Conservation (phyloP, 495 filamentous ascomycete genomes). For the Tuber borchii region DNA sequence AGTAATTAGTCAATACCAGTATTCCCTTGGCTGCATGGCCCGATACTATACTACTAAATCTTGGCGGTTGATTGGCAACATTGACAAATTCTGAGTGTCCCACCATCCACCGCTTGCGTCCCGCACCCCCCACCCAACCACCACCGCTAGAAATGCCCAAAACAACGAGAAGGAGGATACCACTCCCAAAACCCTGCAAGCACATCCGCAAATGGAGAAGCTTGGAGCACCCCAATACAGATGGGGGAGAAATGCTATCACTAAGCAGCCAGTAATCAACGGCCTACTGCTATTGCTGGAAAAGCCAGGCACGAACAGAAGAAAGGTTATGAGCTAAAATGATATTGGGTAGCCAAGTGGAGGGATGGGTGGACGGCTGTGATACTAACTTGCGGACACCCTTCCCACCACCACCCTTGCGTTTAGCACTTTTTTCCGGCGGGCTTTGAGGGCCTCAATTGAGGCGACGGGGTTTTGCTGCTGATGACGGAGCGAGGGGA, state of each 20-base stretch:
- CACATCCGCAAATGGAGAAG: conserved; percentile 8
- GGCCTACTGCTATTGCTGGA: conserved; percentile 4
- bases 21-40: conserved; percentile 11
- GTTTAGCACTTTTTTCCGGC: neutral
- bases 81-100: conserved; percentile 24
- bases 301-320: neutral
- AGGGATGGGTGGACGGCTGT: neutral
- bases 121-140: neutral
- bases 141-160: too few relatives aligned
- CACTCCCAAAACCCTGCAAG: conserved; percentile 13
- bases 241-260: neutral
- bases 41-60: neutral
- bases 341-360: neutral
- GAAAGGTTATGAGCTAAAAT: neutral
- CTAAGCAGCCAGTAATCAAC: conserved; percentile 28
- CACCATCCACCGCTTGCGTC: conserved; percentile 3
- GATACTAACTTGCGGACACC: neutral
- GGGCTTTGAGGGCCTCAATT: neutral
- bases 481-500: neutral
- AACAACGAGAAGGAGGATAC: too few relatives aligned
- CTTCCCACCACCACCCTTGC: neutral
- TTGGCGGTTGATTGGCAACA: conserved; percentile 23
- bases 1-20: conserved; percentile 11
- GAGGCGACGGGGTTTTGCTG: neutral
- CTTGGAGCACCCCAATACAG: neutral